Evolutionary conservation across 2,329 filamentous ascomycete species (phyloP).

Genomic region (Colletotrichum sansevieriae): DNA sequence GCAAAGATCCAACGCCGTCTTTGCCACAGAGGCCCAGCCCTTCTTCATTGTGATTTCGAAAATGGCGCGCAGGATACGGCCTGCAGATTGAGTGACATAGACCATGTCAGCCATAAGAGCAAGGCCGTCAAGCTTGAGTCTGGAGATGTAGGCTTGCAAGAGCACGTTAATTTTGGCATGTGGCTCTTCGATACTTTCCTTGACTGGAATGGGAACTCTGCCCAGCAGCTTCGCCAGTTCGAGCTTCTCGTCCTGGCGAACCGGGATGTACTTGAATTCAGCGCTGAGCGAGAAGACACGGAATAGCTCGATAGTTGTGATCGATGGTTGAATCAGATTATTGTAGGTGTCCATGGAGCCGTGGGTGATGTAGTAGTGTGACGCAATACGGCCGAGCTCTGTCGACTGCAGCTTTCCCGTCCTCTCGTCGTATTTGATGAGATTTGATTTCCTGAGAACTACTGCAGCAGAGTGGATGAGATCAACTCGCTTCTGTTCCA

Average conservation of each 20-base stretch:
- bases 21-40: slow-evolving; percentile 93
- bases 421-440: slow-evolving; percentile 97
- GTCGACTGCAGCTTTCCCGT: slow-evolving; percentile 89
- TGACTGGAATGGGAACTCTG: slow-evolving; percentile 93
- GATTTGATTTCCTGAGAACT: slow-evolving; percentile 86
- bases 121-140: slow-evolving; percentile 91
- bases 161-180: slow-evolving; percentile 99
- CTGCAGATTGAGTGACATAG: slow-evolving; percentile 97
- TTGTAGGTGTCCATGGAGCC: slow-evolving; percentile 98
- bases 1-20: slow-evolving; percentile 91
- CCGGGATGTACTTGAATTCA: slow-evolving; percentile 99
- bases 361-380: slow-evolving; percentile 98
- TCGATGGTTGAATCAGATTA: slow-evolving; percentile 91
- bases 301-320: slow-evolving; percentile 95
- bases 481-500: slow-evolving; percentile 98
- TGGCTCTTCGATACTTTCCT: slow-evolving; percentile 96
- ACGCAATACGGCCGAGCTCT: slow-evolving; percentile 94
- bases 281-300: slow-evolving; percentile 95
- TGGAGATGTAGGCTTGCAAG: slow-evolving; percentile 94
- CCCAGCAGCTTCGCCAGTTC: slow-evolving; percentile 93
- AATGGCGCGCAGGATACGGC: slow-evolving; percentile 92
- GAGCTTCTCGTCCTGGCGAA: slow-evolving; percentile 96
- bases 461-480: slow-evolving; percentile 93
- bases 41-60: slow-evolving; percentile 99
- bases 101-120: slow-evolving; percentile 99